Base-by-base conservation (phyloP, 257 asterid species). In the Solanum clarkiae region DNA sequence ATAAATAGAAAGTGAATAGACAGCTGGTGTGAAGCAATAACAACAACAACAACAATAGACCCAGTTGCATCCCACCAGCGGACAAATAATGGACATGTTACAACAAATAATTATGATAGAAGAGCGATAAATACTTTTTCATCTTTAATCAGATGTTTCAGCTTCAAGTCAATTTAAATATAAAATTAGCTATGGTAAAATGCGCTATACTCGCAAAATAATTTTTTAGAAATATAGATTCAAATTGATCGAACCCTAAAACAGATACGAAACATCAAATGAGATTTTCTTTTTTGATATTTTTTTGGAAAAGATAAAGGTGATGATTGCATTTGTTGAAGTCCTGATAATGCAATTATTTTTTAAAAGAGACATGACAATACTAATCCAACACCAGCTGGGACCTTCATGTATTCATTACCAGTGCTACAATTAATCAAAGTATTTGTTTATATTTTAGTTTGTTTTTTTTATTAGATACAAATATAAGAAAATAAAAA, bases 211-310 rank as follows among this genome's bases (percentile, higher is more conserved):
- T 14, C 2, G 5, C 57, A 14, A 0, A 65, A 29, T 65, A 26
- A 29, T 29, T 0, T 3, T 0, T 65, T 16, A 8, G 0, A 0
- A 29, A 36, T 16, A 36, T 36, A 11, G 6, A 16, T 68, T 68
- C 7, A 32, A 68, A 68, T 32, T 68, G 16, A 16, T 32, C 3
- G 6, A 18, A 16, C 11, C 0, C 7, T 1, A 16, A 10, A 68
- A 29, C 26, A 26, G 0, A 47, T 3, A 63, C 4, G 5, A 24
- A 0, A 12, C 1, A 63, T 4, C 22, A 66, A 10, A 16, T 42
- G 22, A 16, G 22, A 55, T 5, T 16, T 26, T 26, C 26, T 26
- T 26, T 26, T 26, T 26, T 26, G 26, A 1, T 26, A 1, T 14
- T 14, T 5, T 16, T 29, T 29, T 29, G 2, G 6, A 13, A 14